These are phyloP conservation scores for Cadophora sp. DNA, from an alignment of 2,329 filamentous ascomycete genomes.

Conservation along the genomic window DNA sequence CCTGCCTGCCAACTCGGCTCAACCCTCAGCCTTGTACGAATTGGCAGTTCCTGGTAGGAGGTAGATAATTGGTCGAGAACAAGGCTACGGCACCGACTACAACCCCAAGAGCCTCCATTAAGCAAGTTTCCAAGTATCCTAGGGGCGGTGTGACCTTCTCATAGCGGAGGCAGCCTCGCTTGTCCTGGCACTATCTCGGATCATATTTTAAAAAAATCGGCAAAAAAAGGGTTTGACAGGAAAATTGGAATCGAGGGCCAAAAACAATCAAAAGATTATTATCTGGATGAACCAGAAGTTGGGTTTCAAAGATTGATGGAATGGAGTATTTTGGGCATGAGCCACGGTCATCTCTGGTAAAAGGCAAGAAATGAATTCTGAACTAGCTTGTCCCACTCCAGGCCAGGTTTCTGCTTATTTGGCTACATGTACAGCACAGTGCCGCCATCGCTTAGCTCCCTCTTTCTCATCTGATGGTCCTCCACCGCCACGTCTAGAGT, in stretches of 20 bases:
- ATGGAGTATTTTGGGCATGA: conserved; percentile 58
- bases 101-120: neutral
- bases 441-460: neutral
- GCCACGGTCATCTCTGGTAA: conserved; percentile 50
- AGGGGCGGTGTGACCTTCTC: neutral
- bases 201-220: conserved; percentile 8
- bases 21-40: conserved; percentile 10
- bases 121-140: neutral
- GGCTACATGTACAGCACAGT: conserved; percentile 20
- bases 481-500: neutral
- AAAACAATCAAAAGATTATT: conserved; percentile 35
- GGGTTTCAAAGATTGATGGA: conserved; percentile 58
- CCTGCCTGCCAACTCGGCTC: neutral
- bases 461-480: neutral
- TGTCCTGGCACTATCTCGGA: neutral
- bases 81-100: neutral
- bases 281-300: conserved; percentile 41
- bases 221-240: neutral
- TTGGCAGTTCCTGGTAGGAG: neutral
- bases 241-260: conserved; percentile 6
- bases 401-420: conserved; percentile 15
- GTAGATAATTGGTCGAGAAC: conserved; percentile 7
- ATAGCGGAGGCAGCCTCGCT: neutral
- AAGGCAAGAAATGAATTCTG: conserved; percentile 50
- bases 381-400: conserved; percentile 48